Evolutionary conservation across 2,329 filamentous ascomycete species (phyloP), one percentile per base, ranked within the genome.

Genomic region (Colletotrichum aenigma): DNA sequence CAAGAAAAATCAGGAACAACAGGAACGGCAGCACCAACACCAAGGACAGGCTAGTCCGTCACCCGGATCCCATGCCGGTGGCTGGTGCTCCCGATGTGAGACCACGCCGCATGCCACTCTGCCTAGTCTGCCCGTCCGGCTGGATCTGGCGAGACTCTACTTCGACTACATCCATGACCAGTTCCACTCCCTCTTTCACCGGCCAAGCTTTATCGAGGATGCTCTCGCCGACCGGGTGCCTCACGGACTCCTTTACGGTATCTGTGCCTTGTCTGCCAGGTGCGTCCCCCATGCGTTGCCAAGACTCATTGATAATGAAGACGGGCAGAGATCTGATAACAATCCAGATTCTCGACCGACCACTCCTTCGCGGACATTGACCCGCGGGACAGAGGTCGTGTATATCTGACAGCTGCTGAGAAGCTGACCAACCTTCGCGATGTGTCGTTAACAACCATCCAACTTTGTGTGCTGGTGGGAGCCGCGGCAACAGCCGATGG

Each of bases 391-490:
- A 72, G 81, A 69, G 77, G 79, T 18, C 73, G 80, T 68, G 62
- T 58, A 21, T 79, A 78, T 71, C 64, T 78, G 66, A 28, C 76
- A 70, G 75, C 78, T 66, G 78, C 77, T 55, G 79, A 81, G 75
- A 76, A 66, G 16, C 76, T 82, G 2, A 78, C 85, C 8, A 79
- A 85, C 67, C 74, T 86, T 28, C 82, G 83, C 9, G 79, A 84
- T n/a, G 80, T 86, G 18, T 83, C 82, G 6, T 70, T 86, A 21
- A 78, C 77, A 2, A 86, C 83, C 4, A 80, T 87, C 26, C 86
- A 87, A 76, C 82, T 84, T 3, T 83, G 83, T 66, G 81, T 87
- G 7, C 77, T 87, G 32, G 78, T 87, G 2, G 86, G 84, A 3
- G 79, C 80, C 4, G 77, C 77, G n/a, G 81, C 82, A 18, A 81